These are phyloP conservation scores for Hypoxylon fragiforme DNA, from an alignment of 495 filamentous ascomycete species.

Conservation along the genomic window DNA sequence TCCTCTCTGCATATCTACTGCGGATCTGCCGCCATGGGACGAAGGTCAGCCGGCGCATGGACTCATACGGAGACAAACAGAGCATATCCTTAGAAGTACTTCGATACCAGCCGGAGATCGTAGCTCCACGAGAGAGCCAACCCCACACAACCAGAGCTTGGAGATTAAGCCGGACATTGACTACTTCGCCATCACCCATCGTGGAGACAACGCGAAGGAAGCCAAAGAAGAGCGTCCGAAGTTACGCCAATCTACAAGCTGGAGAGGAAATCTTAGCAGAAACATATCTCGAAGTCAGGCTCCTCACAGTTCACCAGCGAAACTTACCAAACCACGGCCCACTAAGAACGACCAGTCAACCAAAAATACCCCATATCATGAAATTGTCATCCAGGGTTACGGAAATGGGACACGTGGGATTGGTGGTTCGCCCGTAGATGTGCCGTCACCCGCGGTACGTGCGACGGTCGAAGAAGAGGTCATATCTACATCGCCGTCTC, in stretches of 20 bases:
- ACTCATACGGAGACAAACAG: conserved; percentile 29
- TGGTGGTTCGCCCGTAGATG: not conserved
- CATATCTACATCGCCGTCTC: conserved; percentile 1
- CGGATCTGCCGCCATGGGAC: conserved; percentile 48
- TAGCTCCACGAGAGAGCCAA: not conserved
- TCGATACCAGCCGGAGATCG: not conserved
- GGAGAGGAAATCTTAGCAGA: conserved; percentile 30
- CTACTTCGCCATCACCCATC: conserved; percentile 41
- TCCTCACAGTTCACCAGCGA: conserved; percentile 37
- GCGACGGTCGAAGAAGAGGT: not conserved
- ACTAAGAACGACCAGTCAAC: conserved; percentile 5
- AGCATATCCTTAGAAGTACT: conserved; percentile 8
- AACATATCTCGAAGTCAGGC: conserved; percentile 26
- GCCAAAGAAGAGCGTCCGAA: conserved; percentile 4
- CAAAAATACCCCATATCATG: conserved; percentile 36
- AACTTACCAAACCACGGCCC: conserved; percentile 28
- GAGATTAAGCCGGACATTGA: conserved; percentile 50
- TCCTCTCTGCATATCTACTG: conserved; percentile 46
- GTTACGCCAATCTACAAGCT: conserved; percentile 16
- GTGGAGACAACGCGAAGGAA: conserved; percentile 13
- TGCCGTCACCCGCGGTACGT: not conserved
- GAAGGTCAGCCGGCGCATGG: conserved; percentile 21
- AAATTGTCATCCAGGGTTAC: conserved; percentile 48
- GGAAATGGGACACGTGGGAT: conserved; percentile 46
- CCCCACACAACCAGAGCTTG: conserved; percentile 8